Conservation (phyloP, 805 yeast species). For the Sugiyamaella floridensis region DNA sequence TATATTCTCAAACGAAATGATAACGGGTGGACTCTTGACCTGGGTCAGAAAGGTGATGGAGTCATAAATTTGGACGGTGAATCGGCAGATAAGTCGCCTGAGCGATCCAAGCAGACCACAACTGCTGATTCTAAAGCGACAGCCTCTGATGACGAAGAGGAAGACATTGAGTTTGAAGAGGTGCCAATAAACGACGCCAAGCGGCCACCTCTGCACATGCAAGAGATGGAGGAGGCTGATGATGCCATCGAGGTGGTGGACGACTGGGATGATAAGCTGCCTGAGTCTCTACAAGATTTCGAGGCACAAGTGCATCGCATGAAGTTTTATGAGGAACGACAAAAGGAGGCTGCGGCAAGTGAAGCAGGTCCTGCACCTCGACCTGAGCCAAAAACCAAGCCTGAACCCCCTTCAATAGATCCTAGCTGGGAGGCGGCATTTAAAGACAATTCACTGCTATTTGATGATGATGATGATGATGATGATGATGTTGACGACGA, state of each 20-base stretch:
- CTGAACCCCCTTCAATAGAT: not conserved
- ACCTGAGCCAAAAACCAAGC: not conserved
- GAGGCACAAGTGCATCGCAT: constrained; percentile 24
- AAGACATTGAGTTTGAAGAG: constrained; percentile 65
- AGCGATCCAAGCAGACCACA: not conserved
- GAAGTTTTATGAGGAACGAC: constrained; percentile 16
- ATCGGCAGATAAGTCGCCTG: constrained; percentile 15
- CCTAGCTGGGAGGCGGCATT: constrained; percentile 1
- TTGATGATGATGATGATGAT: constrained; percentile 8
- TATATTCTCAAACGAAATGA: constrained; percentile 70
- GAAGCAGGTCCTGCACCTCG: not conserved
- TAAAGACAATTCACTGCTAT: constrained; percentile 1
- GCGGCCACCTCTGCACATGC: not conserved
- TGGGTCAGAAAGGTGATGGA: constrained; percentile 35
- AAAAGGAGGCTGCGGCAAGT: not conserved
- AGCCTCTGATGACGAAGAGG: constrained; percentile 35
- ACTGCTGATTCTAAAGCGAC: not conserved
- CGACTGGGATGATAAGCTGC: constrained; percentile 2
- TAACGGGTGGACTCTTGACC: constrained; percentile 76
- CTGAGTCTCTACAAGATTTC: constrained; percentile 18
- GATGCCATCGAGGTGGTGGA: not conserved
- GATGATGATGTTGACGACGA: constrained; percentile 4
- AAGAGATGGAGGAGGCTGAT: not conserved
- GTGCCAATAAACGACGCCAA: constrained; percentile 37
- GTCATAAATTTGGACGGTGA: constrained; percentile 15